These are phyloP conservation scores for Neurospora crassa DNA, from an alignment of 2,329 filamentous ascomycete species.

Conservation along the genomic window DNA sequence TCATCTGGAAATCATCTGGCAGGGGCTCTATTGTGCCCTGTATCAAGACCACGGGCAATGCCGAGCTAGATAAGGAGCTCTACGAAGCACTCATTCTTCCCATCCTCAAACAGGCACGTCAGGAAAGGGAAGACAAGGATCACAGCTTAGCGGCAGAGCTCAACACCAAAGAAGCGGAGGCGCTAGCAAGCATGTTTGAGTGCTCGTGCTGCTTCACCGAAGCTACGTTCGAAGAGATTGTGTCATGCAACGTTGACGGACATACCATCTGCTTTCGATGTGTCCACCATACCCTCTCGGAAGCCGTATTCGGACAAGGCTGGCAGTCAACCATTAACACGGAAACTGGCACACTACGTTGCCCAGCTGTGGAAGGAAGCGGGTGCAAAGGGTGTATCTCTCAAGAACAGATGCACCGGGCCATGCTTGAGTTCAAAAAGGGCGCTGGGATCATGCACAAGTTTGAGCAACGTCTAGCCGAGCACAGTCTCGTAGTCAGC, in stretches of 20 bases:
- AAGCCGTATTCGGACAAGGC: slow-evolving; percentile 87
- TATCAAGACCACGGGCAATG: slow-evolving; percentile 55
- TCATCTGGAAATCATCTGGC: slow-evolving; percentile 49
- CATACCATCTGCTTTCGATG: slow-evolving; percentile 77
- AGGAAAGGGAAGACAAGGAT: slow-evolving; percentile 40
- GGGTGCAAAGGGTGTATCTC: slow-evolving; percentile 71
- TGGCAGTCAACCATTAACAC: slow-evolving; percentile 75
- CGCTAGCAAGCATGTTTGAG: slow-evolving; percentile 49
- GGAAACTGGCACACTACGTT: slow-evolving; percentile 64
- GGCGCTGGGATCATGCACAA: slow-evolving; percentile 63
- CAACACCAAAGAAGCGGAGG: slow-evolving; percentile 51
- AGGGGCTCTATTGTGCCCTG: slow-evolving; percentile 48
- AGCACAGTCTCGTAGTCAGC: slow-evolving; percentile 65
- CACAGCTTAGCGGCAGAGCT: slow-evolving; percentile 41
- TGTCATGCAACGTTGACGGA: slow-evolving; percentile 56
- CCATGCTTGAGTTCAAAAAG: slow-evolving; percentile 59
- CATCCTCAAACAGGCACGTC: slow-evolving; percentile 34
- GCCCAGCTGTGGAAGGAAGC: slow-evolving; percentile 63
- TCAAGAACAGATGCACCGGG: slow-evolving; percentile 58
- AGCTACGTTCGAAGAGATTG: slow-evolving; percentile 62
- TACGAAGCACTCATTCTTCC: slow-evolving; percentile 48
- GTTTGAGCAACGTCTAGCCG: slow-evolving; percentile 70
- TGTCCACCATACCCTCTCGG: slow-evolving; percentile 69
- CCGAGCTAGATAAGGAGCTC: slow-evolving; percentile 54
- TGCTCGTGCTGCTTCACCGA: slow-evolving; percentile 72